Conservation (phyloP, 371 early-diverging fungal species). For the Vairimorpha necatrix region DNA sequence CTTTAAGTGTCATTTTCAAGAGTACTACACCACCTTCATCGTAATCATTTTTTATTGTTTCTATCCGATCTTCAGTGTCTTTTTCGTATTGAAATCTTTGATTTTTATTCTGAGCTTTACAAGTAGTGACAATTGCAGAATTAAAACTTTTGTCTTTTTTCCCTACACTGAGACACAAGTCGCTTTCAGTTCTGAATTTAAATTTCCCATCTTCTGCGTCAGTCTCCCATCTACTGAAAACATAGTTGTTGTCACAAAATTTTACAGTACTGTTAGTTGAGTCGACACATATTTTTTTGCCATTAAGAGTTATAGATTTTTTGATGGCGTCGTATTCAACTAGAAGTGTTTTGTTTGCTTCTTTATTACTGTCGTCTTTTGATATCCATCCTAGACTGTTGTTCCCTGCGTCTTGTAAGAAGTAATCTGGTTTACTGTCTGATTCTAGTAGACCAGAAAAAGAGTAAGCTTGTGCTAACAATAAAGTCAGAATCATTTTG, state of each 20-base stretch:
- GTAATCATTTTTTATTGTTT: background rate
- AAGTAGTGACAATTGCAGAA: background rate
- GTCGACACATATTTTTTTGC: background rate
- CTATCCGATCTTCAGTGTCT: background rate
- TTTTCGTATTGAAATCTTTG: slow-evolving; percentile 1
- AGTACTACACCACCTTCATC: background rate
- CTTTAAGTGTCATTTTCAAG: background rate
- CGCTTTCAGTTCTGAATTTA: slow-evolving; percentile 8
- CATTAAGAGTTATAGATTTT: background rate
- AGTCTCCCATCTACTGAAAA: background rate
- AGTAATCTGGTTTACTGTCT: no score
- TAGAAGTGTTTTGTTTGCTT: background rate
- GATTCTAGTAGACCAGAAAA: no score
- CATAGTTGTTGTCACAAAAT: background rate
- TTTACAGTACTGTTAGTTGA: background rate
- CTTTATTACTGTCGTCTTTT: background rate
- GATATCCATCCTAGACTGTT: background rate
- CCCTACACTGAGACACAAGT: slow-evolving; percentile 8
- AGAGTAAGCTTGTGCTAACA: no score
- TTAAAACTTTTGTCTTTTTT: background rate
- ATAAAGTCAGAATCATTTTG: no score
- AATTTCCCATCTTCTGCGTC: background rate
- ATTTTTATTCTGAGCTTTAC: background rate
- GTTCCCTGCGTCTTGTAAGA: no score
- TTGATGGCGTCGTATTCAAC: background rate